These are phyloP conservation scores for Primulina eburnea DNA, from an alignment of 257 asterid genomes.

Conservation along the genomic window DNA sequence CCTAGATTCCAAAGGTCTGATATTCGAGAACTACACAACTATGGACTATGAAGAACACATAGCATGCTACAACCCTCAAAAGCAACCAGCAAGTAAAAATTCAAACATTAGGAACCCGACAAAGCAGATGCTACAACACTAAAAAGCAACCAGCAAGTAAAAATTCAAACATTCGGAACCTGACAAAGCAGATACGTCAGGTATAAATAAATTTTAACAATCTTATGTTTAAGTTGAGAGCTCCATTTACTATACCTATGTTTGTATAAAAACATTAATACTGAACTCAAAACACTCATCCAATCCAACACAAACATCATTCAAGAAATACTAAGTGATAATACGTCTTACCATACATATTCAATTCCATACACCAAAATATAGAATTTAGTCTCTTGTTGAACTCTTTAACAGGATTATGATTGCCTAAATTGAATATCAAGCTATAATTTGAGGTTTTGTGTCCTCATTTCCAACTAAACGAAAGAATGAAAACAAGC, in stretches of 20 bases:
- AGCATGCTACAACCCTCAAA: neutral
- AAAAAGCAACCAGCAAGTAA: too few species aligned
- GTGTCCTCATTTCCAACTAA: constrained; percentile 9
- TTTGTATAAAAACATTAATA: too few species aligned
- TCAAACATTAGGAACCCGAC: neutral
- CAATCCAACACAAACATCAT: neutral
- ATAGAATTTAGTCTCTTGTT: neutral
- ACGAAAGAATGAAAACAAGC: neutral
- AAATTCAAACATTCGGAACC: too few species aligned
- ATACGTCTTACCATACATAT: neutral
- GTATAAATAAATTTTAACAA: too few species aligned
- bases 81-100: neutral
- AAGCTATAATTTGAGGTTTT: neutral
- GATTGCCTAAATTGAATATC: neutral
- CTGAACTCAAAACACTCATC: neutral
- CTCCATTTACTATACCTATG: neutral
- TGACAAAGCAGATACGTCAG: too few species aligned
- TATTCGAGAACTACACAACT: too few species aligned
- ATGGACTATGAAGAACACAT: neutral
- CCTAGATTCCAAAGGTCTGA: neutral
- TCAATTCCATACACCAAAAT: neutral
- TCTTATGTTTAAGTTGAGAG: neutral
- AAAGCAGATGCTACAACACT: too few species aligned
- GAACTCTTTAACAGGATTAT: neutral
- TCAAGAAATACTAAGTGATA: neutral